These are phyloP conservation scores for Sphagnum tenellum DNA, from an alignment of 225 moss, liverwort and hornwort species.

Conservation along the genomic window DNA sequence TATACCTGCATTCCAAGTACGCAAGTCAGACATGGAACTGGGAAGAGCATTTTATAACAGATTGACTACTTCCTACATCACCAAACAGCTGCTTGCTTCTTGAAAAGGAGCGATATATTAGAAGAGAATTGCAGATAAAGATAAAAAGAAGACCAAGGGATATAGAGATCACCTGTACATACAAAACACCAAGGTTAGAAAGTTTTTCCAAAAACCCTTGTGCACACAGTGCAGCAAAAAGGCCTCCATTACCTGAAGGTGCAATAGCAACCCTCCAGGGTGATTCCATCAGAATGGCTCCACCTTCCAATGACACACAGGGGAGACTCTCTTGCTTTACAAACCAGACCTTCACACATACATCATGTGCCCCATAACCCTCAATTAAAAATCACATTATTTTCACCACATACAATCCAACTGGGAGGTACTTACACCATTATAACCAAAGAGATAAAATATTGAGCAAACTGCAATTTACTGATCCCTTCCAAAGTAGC, in stretches of 20 bases:
- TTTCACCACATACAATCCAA: too few species aligned
- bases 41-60: too few species aligned
- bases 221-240: constrained; percentile 56
- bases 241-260: constrained; percentile 80
- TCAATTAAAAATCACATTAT: too few species aligned
- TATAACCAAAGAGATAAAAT: too few species aligned
- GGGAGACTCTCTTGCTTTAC: constrained; percentile 83
- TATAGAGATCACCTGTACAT: constrained; percentile 47
- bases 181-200: constrained; percentile 54
- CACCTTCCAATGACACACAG: constrained; percentile 40
- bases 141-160: neutral
- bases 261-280: constrained; percentile 76
- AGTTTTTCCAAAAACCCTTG: constrained; percentile 48
- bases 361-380: too few species aligned
- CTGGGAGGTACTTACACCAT: too few species aligned
- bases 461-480: too few species aligned
- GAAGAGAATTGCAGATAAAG: too few species aligned
- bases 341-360: constrained; percentile 66
- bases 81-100: too few species aligned
- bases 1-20: constrained; percentile 42
- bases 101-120: too few species aligned
- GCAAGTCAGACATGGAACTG: neutral
- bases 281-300: constrained; percentile 62
- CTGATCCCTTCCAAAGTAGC: too few species aligned
- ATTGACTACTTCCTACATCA: too few species aligned